Evolutionary conservation across 2,329 filamentous ascomycete genomes (phyloP).

Genomic region (Colletotrichum lupini): DNA sequence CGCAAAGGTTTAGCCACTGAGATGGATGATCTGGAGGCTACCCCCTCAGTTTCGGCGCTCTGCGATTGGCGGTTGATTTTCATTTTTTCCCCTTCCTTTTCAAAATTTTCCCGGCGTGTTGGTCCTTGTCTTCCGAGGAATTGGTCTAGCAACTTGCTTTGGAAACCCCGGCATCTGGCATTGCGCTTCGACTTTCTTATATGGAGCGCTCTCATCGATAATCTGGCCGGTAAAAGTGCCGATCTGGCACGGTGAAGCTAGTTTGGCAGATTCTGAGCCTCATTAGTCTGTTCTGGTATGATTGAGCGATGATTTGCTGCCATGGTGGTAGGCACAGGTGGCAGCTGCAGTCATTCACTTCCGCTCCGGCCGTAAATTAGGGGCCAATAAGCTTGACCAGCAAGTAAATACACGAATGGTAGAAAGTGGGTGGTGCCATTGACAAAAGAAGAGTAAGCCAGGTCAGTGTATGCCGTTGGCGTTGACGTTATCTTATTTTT

Average conservation of each 20-base stretch:
- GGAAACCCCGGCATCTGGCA: not conserved
- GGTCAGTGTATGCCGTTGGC: not conserved
- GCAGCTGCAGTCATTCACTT: constrained; percentile 29
- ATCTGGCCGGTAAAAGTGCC: not conserved
- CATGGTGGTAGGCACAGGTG: constrained; percentile 8
- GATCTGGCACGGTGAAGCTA: not conserved
- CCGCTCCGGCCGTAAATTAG: constrained; percentile 19
- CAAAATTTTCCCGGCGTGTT: not conserved
- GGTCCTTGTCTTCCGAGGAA: not conserved
- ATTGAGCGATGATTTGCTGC: constrained; percentile 9
- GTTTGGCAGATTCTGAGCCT: constrained; percentile 14
- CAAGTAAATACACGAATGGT: not conserved
- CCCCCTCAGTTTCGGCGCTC: constrained; percentile 17
- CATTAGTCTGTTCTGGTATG: constrained; percentile 1
- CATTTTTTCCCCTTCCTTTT: not conserved
- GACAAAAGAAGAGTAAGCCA: constrained; percentile 5
- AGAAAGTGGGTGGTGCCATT: constrained; percentile 3
- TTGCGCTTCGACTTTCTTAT: constrained; percentile 9
- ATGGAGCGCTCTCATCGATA: not conserved
- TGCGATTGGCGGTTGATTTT: constrained; percentile 20
- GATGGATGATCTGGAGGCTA: constrained; percentile 10
- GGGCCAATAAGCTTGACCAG: constrained; percentile 13
- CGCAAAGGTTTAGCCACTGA: constrained; percentile 8
- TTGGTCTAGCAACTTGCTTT: constrained; percentile 4
- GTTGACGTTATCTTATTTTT: not conserved